Evolutionary conservation across 1,284 basidiomycete genomes (phyloP).

Genomic region (Leucoagaricus sp.): DNA sequence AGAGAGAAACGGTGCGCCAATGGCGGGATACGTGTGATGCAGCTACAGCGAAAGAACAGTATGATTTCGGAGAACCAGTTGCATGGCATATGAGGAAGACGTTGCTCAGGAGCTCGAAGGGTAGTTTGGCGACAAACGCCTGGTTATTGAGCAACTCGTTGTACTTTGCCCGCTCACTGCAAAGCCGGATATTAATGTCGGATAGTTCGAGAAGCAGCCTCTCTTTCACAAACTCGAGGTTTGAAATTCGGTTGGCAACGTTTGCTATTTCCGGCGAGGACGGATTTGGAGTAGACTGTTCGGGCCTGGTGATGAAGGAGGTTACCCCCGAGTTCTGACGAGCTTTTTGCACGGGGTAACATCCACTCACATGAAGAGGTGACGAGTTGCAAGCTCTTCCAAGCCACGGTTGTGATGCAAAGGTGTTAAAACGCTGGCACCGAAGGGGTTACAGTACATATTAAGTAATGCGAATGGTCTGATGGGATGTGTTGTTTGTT

Average conservation of each 20-base stretch:
- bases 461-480: too few relatives aligned
- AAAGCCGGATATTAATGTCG: conserved; percentile 31
- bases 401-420: not conserved
- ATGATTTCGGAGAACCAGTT: conserved; percentile 15
- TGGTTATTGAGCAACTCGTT: conserved; percentile 34
- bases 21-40: conserved; percentile 40
- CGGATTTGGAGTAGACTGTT: not conserved
- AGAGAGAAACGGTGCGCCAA: conserved; percentile 38
- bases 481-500: too few relatives aligned
- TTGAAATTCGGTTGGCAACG: conserved; percentile 16
- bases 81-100: conserved; percentile 38
- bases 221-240: conserved; percentile 24
- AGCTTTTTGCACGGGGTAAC: not conserved
- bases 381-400: not conserved
- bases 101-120: conserved; percentile 38
- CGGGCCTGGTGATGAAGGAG: not conserved
- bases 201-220: conserved; percentile 31
- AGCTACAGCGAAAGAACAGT: conserved; percentile 32
- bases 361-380: not conserved
- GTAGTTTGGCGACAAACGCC: conserved; percentile 35
- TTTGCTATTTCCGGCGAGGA: not conserved
- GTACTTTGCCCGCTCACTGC: conserved; percentile 28
- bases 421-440: not conserved
- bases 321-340: not conserved
- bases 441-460: too few relatives aligned